These are phyloP conservation scores for Calonectria leucothoes DNA, from an alignment of 2,329 filamentous ascomycete species.

Conservation along the genomic window DNA sequence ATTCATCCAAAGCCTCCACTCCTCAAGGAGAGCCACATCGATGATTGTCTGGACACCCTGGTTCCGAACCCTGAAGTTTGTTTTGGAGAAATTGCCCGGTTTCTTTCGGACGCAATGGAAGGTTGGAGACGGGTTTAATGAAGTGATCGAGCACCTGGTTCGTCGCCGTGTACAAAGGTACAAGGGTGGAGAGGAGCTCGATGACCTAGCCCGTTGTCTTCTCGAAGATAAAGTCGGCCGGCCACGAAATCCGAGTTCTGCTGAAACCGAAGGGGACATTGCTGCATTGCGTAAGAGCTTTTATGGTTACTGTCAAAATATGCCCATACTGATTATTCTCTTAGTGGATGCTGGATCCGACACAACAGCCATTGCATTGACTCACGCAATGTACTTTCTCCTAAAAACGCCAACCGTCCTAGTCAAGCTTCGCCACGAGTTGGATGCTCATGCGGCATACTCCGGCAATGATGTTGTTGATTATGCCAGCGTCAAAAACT, in stretches of 20 bases:
- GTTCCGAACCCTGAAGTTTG: slow-evolving; percentile 58
- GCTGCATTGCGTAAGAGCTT: slow-evolving; percentile 37
- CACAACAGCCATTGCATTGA: slow-evolving; percentile 61
- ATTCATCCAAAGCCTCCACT: slow-evolving; percentile 62
- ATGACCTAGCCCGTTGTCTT: slow-evolving; percentile 68
- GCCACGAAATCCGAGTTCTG: slow-evolving; percentile 60
- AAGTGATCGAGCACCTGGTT: slow-evolving; percentile 51
- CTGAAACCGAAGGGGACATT: slow-evolving; percentile 68
- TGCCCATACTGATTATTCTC: slow-evolving; percentile 46
- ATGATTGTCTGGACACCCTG: slow-evolving; percentile 63
- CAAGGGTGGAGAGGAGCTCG: slow-evolving; percentile 62
- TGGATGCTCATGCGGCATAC: slow-evolving; percentile 55
- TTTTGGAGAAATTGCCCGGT: slow-evolving; percentile 58
- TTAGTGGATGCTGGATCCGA: slow-evolving; percentile 64
- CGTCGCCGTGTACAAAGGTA: slow-evolving; percentile 35
- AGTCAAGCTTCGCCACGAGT: slow-evolving; percentile 54
- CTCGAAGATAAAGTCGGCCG: slow-evolving; percentile 59
- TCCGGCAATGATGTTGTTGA: slow-evolving; percentile 57
- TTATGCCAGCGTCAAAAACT: slow-evolving; percentile 61
- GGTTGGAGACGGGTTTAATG: slow-evolving; percentile 53
- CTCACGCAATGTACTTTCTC: slow-evolving; percentile 64
- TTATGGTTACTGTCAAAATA: too few relatives aligned
- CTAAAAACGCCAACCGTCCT: slow-evolving; percentile 56
- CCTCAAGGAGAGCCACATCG: slow-evolving; percentile 60
- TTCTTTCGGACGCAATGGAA: slow-evolving; percentile 43